Evolutionary conservation across 306 rosid genomes (phyloP).

Genomic region (Benincasa hispida): DNA sequence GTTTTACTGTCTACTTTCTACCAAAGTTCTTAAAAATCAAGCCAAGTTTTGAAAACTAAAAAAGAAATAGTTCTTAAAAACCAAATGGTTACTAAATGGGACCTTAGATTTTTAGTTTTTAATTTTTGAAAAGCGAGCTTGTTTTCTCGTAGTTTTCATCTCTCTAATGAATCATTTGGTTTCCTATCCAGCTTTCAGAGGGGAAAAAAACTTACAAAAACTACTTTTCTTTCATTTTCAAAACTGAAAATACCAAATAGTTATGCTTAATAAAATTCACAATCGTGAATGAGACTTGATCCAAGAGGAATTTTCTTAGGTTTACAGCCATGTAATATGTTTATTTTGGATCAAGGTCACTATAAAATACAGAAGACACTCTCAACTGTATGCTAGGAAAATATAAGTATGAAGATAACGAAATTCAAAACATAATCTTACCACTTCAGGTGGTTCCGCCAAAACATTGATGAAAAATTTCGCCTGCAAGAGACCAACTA

Average conservation of each 20-base stretch:
- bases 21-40: no score
- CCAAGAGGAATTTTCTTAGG: neutral
- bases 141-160: no score
- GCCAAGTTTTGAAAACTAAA: no score
- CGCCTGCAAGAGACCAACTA: slow-evolving; percentile 40
- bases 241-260: neutral
- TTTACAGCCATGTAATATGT: neutral
- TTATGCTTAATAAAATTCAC: neutral
- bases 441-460: slow-evolving; percentile 98
- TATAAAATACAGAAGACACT: neutral
- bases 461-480: slow-evolving; percentile 90
- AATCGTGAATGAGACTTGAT: neutral
- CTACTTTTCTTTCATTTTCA: no score
- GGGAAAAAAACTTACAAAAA: no score
- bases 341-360: neutral
- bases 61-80: no score
- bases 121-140: no score
- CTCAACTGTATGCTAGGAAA: neutral
- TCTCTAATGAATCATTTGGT: no score
- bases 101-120: no score
- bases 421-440: slow-evolving; percentile 25
- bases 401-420: neutral
- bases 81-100: no score
- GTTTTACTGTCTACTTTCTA: no score
- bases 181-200: no score